Percentiles rank a stretch among this genome's conserved stretches.
These are phyloP conservation scores for Diaporthe ilicicola DNA, from an alignment of 2,329 filamentous ascomycete genomes.

Conservation along the genomic window DNA sequence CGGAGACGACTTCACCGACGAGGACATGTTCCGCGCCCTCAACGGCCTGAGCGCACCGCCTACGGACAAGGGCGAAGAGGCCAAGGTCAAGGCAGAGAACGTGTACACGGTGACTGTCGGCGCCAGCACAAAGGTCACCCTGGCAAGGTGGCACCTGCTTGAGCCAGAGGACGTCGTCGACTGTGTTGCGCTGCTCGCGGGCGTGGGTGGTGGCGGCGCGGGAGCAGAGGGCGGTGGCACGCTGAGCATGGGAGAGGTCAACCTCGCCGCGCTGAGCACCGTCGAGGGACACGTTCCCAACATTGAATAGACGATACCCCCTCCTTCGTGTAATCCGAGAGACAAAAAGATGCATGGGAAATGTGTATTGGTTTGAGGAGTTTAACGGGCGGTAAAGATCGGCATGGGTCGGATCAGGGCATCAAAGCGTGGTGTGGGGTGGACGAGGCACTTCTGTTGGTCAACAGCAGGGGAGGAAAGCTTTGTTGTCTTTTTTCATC, in stretches of 20 bases:
- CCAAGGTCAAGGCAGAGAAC: slow-evolving; percentile 68
- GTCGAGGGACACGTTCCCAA: slow-evolving; percentile 62
- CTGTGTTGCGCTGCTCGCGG: slow-evolving; percentile 64
- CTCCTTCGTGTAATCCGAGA: neutral
- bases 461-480: neutral
- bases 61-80: slow-evolving; percentile 62
- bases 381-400: neutral
- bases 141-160: slow-evolving; percentile 88
- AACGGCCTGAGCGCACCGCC: slow-evolving; percentile 58
- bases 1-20: slow-evolving; percentile 96
- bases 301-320: neutral
- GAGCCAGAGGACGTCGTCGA: slow-evolving; percentile 90
- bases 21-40: slow-evolving; percentile 93
- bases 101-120: slow-evolving; percentile 94
- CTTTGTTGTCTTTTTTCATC: neutral
- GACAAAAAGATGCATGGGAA: neutral
- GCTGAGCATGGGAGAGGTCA: slow-evolving; percentile 59
- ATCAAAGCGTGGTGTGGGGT: neutral
- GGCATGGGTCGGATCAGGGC: neutral
- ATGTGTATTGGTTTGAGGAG: neutral
- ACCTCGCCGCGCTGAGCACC: slow-evolving; percentile 62
- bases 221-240: slow-evolving; percentile 45
- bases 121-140: slow-evolving; percentile 88
- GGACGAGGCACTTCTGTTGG: neutral
- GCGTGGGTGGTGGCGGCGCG: slow-evolving; percentile 45